Base-by-base conservation (phyloP, 139 green algal genomes). In the Tetradesmus lagerheimii region DNA sequence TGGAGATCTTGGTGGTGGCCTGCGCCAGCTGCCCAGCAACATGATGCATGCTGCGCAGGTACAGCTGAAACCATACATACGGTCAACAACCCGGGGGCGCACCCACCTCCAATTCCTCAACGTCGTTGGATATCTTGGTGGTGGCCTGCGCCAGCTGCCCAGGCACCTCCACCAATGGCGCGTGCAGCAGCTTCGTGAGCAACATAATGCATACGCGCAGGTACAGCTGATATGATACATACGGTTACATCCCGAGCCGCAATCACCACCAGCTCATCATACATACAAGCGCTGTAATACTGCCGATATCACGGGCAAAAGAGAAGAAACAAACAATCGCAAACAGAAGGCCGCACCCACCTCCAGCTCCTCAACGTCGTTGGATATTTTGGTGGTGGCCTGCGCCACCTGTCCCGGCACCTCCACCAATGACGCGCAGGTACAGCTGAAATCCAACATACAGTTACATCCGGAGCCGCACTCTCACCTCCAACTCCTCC, bases 111-210 rank as follows among this genome's bases (percentile, higher is more conserved):
- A 99, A 94, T 94, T 99, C 98, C 87, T 99, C 97, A 86, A 98
- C 82, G 47, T 99, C 96, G 0, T 88, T 89, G 3, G 87, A n/a
- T n/a, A n/a, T n/a, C n/a, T 86, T 6, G 50, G 87, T 86, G 9
- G 90, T 96, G 8, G 97, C 97, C 90, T 98, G 98, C 85, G 95
- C 62, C 75, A 99, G 92, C 92, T 98, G 91, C 0, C 97, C 97
- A 12, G 94, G 87, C 77, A 92, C 89, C 62, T 94, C 86, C 27
- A 90, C n/a, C n/a, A n/a, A n/a, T n/a, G n/a, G n/a, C n/a, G n/a
- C n/a, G 71, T 96, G n/a, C n/a, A n/a, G n/a, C n/a, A n/a, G n/a
- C n/a, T n/a, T n/a, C n/a, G n/a, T n/a, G n/a, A n/a, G n/a, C n/a
- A n/a, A n/a, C n/a, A n/a, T n/a, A n/a, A n/a, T n/a, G n/a, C n/a